These are phyloP conservation scores for Rhizopus microsporus DNA, from an alignment of 371 early-diverging fungal species.

Conservation along the genomic window DNA sequence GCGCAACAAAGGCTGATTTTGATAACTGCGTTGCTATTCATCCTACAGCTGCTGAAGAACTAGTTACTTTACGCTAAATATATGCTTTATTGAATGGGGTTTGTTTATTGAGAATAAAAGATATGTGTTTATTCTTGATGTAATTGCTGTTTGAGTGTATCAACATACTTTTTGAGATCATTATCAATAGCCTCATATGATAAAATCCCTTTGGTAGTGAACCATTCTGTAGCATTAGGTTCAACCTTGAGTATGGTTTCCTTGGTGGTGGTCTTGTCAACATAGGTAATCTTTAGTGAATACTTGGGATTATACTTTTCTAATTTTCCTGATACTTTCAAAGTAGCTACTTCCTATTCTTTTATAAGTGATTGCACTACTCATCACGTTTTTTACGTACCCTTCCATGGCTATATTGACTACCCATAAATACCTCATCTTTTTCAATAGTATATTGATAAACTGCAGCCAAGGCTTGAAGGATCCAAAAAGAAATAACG, in stretches of 20 bases:
- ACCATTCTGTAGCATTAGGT: slow-evolving; percentile 37
- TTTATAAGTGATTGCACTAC: neutral
- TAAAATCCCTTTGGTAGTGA: slow-evolving; percentile 34
- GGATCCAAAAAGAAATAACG: slow-evolving; percentile 38
- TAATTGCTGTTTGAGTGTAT: slow-evolving; percentile 14
- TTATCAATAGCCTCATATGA: slow-evolving; percentile 26
- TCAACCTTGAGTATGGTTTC: slow-evolving; percentile 11
- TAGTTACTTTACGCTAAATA: slow-evolving; percentile 44
- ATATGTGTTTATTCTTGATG: slow-evolving; percentile 23
- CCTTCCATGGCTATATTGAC: slow-evolving; percentile 26
- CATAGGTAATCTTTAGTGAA: slow-evolving; percentile 20
- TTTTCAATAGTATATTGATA: slow-evolving; percentile 38
- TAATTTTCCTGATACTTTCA: slow-evolving; percentile 27
- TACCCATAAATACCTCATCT: slow-evolving; percentile 41
- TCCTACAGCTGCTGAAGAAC: slow-evolving; percentile 96
- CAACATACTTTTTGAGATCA: slow-evolving; percentile 23
- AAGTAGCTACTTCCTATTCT: slow-evolving; percentile 10
- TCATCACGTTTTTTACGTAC: slow-evolving; percentile 8
- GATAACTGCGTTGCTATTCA: slow-evolving; percentile 96
- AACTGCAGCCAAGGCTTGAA: slow-evolving; percentile 24
- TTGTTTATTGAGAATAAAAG: slow-evolving; percentile 1
- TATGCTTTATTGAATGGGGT: neutral
- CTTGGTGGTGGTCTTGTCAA: slow-evolving; percentile 21
- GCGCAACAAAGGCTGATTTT: slow-evolving; percentile 94
- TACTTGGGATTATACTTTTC: slow-evolving; percentile 33